Conservation (phyloP, 176 grass and related monocot species). For the Zoysia pacifica region DNA sequence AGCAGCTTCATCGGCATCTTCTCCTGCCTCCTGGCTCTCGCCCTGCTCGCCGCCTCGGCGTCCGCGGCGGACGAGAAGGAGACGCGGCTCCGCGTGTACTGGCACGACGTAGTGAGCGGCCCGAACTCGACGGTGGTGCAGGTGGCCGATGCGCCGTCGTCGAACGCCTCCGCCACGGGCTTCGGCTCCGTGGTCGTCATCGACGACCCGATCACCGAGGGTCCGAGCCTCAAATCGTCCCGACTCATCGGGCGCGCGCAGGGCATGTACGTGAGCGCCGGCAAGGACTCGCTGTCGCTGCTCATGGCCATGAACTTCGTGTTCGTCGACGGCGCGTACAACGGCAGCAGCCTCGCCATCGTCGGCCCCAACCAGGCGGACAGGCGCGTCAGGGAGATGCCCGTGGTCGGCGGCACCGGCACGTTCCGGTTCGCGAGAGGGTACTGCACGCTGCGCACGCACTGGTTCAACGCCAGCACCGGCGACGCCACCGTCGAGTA, state of each 20-base stretch:
- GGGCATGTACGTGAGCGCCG: conserved; percentile 49
- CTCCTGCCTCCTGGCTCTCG: not conserved
- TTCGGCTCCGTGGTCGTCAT: conserved; percentile 50
- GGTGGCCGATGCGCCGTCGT: not conserved
- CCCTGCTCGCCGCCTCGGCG: not conserved
- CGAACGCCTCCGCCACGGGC: not conserved
- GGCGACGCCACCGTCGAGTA: conserved; percentile 65
- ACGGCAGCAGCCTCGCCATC: conserved; percentile 59
- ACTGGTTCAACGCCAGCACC: conserved; percentile 20
- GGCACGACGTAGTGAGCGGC: conserved; percentile 64
- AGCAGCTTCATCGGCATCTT: not conserved
- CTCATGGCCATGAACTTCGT: conserved; percentile 62
- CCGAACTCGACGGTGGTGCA: conserved; percentile 38
- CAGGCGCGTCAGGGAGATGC: conserved; percentile 38
- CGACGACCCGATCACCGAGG: conserved; percentile 57
- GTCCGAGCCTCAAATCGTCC: conserved; percentile 33
- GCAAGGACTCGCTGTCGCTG: conserved; percentile 36
- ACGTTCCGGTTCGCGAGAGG: conserved; percentile 54
- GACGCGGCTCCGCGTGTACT: conserved; percentile 61
- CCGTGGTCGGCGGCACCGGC: conserved; percentile 55
- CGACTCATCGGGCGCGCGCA: conserved; percentile 47
- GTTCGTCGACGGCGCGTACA: conserved; percentile 43
- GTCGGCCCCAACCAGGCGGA: conserved; percentile 43
- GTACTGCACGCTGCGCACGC: conserved; percentile 35
- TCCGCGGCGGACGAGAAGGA: conserved; percentile 8